Evolutionary conservation across 768 basidiomycete species (phyloP), one percentile per base, ranked within the genome.

Genomic region (Mycena venus): DNA sequence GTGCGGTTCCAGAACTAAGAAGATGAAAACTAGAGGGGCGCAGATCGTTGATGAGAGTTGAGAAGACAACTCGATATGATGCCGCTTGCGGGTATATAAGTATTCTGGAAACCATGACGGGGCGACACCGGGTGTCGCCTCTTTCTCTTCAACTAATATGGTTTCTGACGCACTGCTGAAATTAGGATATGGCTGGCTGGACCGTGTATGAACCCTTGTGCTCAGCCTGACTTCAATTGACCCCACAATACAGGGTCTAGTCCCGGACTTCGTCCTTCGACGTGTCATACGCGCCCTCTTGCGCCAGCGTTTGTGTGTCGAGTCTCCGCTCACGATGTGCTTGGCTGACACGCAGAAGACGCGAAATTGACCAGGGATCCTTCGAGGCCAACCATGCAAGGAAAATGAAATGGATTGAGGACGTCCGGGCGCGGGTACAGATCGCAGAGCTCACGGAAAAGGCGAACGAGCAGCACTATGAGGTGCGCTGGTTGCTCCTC

Each of bases 391-490:
- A 92, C 77, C 90, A 92, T 84, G 88, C 86, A 3, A 88, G 89
- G 15, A 94, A 94, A 79, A 92, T 93, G 90, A 82, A 87, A 62
- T 93, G 89, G 87, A 91, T 94, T 44, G 88, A 90, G 68, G 86
- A 83, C 21, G 88, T 93, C 29, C 87, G 88, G 25, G 83, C 85
- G 0, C 82, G 90, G 19, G 78, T 75, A 4, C 86, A 84, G 32
- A 93, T 93, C 71, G 92, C 92, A 4, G 91, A 90, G 72, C 85
- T 89, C 14, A 88, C 92, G 0, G 87, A 90, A 44, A 92, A 91
- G 78, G 93, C 92, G 23, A 94, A 94, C 75, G 91, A 94, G 78
- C 93, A 94, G 80, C 92, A 94, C 78, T 94, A 94, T 80, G 92
- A 94, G 85, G 92, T 92, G 69, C 76, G 81, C 80, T 15, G 32